Evolutionary conservation across 306 rosid genomes (phyloP), one percentile per base, ranked within the genome.

Genomic region (Pterocarpus santalinus): DNA sequence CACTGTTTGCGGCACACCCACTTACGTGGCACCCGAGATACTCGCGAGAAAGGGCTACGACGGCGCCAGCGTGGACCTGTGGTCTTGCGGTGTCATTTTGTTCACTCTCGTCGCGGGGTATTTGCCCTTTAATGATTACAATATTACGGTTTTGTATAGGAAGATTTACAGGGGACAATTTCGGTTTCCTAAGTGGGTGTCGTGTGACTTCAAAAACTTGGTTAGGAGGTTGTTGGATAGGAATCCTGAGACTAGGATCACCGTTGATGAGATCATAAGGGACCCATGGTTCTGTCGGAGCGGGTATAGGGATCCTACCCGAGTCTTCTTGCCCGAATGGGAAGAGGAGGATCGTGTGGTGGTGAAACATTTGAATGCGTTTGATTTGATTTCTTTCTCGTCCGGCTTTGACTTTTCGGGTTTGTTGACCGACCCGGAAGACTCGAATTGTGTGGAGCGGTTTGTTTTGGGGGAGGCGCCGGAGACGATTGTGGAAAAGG

Each of bases 11-110:
- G 97, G 97, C 5, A 93, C 97, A 0, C 97, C 97, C 0, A 92
- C 97, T 3, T 93, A 93, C 80, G 91, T 91, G 83, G 97, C 97
- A 2, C 97, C 97, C 0, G 97, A 93, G 83, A 73, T 93, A 43
- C 88, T 93, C 3, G 77, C 86, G 1, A 91, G 75, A 75, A 90
- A 86, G 57, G 94, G 97, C 4, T 93, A 91, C 77, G 85, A 89
- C 8, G 98, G 97, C 1, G 91, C 90, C 1, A 90, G 80, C 65
- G 88, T 84, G 15, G 98, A 93, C 14, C 67, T 90, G 0, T 93
- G 97, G 97, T 90, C 94, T 0, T 91, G 97, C 81, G 97, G 97
- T 4, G 74, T 93, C 61, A 80, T 90, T 4, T 77, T 93, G 33
- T 93, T 80, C 73, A 93, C 83, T 5, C 87, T 93, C 57, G 79